Evolutionary conservation across 352 stramenopile genomes (phyloP), one percentile per base, ranked within the genome.

Genomic region (Phytophthora colocasiae): DNA sequence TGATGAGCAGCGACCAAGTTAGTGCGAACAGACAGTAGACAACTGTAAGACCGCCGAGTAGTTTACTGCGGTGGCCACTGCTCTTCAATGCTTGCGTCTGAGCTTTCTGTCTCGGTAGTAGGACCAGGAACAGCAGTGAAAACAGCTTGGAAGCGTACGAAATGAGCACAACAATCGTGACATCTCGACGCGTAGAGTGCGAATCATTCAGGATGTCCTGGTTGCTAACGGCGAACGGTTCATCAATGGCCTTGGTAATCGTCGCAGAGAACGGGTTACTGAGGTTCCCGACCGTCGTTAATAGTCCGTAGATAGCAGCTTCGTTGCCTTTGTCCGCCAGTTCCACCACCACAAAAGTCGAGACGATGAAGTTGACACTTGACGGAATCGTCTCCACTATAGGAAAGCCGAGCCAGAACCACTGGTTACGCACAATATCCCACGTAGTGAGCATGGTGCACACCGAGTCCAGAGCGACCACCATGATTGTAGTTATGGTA

Each of bases 271-370:
- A 81, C 1, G 75, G 78, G n/a, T 59, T 69, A 24, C 58, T 77
- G 2, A 83, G 52, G 47, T 87, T 83, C 2, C 61, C 53, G 10
- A 80, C 63, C 1, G 78, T 85, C 6, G 78, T 79, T 14, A 83
- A 27, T 15, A 87, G 64, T 10, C 70, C 73, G 39, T 79, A 81
- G 40, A 78, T 71, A 2, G 74, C 71, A 24, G 59, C 78, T 67
- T 87, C 78, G 22, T 78, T 79, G 32, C 76, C 75, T n/a, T 70
- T 66, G 7, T 77, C 73, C 11, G 74, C 71, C 39, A 87, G 36
- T 26, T 87, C 78, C 12, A 87, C 78, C 7, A 77, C 69, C n/a
- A 80, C 72, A 27, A 72, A 80, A n/a, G 34, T 80, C 4, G 68
- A 73, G 31, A 80, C 52, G 29, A 86, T 77, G 34, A 81, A 86